Conservation (phyloP, 768 basidiomycete genomes). For the Amanita exitialis region DNA sequence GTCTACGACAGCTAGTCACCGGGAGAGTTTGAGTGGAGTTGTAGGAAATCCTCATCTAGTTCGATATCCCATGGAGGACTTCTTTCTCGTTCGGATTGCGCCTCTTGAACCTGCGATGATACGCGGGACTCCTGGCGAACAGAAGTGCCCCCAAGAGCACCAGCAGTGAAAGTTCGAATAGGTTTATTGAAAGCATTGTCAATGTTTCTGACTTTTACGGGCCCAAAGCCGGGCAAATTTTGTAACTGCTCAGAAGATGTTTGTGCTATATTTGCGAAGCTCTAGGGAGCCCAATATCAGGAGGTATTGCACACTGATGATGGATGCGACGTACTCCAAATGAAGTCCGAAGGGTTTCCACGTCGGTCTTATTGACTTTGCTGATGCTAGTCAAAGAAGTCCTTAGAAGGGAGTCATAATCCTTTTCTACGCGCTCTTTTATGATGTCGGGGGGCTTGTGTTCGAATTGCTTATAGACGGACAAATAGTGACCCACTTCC, state of each 20-base stretch:
- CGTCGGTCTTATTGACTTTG: conserved; percentile 97
- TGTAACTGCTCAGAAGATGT: conserved; percentile 68
- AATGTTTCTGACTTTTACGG: conserved; percentile 86
- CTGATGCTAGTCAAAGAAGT: conserved; percentile 79
- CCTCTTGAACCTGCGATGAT: not conserved
- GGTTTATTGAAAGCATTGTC: conserved; percentile 88
- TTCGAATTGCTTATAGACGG: conserved; percentile 89
- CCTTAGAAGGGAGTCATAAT: conserved; percentile 74
- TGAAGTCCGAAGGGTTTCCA: conserved; percentile 83
- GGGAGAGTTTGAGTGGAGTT: not conserved
- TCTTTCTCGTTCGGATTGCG: conserved; percentile 23
- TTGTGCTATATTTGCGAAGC: conserved; percentile 72
- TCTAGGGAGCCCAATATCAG: conserved; percentile 33
- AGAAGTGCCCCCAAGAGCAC: conserved; percentile 18
- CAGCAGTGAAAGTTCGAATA: conserved; percentile 62
- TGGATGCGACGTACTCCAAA: conserved; percentile 62
- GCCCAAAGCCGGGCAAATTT: conserved; percentile 86
- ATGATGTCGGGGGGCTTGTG: conserved; percentile 89
- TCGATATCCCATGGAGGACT: conserved; percentile 57
- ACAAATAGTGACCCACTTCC: conserved; percentile 87
- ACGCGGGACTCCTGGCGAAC: not conserved
- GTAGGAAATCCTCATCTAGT: not conserved
- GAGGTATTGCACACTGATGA: not conserved
- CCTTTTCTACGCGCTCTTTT: conserved; percentile 89
- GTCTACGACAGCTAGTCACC: conserved; percentile 27